These are phyloP conservation scores for Phialophora expanda DNA, from an alignment of 2,329 filamentous ascomycete species.

Conservation along the genomic window DNA sequence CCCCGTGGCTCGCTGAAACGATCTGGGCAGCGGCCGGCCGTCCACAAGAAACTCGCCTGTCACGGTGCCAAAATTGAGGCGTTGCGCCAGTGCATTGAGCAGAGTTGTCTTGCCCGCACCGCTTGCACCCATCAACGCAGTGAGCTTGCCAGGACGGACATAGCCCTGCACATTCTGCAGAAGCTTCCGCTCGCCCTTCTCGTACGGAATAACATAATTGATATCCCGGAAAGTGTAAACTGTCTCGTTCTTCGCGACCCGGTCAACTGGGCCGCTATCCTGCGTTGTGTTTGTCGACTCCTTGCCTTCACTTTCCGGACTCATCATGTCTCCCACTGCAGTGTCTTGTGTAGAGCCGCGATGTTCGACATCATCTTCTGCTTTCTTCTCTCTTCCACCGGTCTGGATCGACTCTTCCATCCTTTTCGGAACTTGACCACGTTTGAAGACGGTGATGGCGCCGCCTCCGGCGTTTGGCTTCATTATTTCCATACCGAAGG, in stretches of 20 bases:
- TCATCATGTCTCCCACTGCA: conserved; percentile 36
- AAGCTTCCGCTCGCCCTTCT: conserved; percentile 53
- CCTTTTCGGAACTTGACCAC: conserved; percentile 65
- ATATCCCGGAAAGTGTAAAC: conserved; percentile 87
- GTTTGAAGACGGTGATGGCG: conserved; percentile 76
- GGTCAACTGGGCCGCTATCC: conserved; percentile 44
- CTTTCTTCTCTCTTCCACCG: conserved; percentile 48
- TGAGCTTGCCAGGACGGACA: conserved; percentile 76
- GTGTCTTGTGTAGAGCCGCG: conserved; percentile 6
- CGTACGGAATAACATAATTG: conserved; percentile 67
- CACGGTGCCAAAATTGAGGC: conserved; percentile 51
- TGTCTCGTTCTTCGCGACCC: conserved; percentile 68
- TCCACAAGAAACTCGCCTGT: conserved; percentile 54
- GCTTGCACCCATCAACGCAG: conserved; percentile 73
- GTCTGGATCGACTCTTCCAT: conserved; percentile 64
- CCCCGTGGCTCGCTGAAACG: conserved; percentile 60
- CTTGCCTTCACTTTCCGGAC: conserved; percentile 38
- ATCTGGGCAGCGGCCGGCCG: conserved; percentile 51
- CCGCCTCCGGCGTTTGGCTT: conserved; percentile 82
- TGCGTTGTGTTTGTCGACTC: conserved; percentile 42
- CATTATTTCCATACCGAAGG: conserved; percentile 77
- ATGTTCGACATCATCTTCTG: conserved; percentile 58
- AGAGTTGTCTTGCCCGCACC: conserved; percentile 56
- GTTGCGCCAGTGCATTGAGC: conserved; percentile 54
- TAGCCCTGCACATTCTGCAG: conserved; percentile 71